Conservation (phyloP, 192 early-diverging fungal genomes). For the Umbelopsis isabellina region DNA sequence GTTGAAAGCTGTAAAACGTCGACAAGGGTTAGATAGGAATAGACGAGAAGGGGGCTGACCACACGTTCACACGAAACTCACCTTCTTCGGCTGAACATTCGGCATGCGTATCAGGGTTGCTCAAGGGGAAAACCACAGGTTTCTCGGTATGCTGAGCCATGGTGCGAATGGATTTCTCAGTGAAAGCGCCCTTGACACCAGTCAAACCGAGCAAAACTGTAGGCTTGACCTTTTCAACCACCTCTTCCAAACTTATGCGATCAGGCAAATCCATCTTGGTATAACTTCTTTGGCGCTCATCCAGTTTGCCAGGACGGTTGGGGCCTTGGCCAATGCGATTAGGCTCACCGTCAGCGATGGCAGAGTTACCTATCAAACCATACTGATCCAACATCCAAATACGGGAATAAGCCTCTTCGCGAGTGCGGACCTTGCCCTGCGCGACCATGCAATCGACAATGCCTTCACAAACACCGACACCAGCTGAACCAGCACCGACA, state of each 20-base stretch:
- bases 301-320: slow-evolving; percentile 34
- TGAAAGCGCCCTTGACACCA: slow-evolving; percentile 51
- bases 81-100: slow-evolving; percentile 59
- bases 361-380: slow-evolving; percentile 50
- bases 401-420: slow-evolving; percentile 52
- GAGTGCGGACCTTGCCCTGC: slow-evolving; percentile 37
- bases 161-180: slow-evolving; percentile 53
- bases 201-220: slow-evolving; percentile 54
- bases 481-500: slow-evolving; percentile 41
- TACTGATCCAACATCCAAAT: slow-evolving; percentile 62
- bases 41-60: no score
- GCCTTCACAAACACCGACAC: slow-evolving; percentile 46
- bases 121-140: slow-evolving; percentile 55
- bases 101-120: slow-evolving; percentile 53
- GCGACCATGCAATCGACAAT: slow-evolving; percentile 43
- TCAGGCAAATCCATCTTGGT: slow-evolving; percentile 53
- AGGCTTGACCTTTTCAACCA: slow-evolving; percentile 54
- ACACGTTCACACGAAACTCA: no score
- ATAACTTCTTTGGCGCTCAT: slow-evolving; percentile 52
- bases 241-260: slow-evolving; percentile 49
- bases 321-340: not conserved
- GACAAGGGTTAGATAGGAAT: not conserved
- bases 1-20: slow-evolving; percentile 36
- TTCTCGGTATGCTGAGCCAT: slow-evolving; percentile 56
- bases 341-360: slow-evolving; percentile 36